Percentiles rank a stretch among this genome's conserved stretches.
phyloP scores from a whole-genome alignment of 1,284 basidiomycete species.

The Termitomyces sp. region DNA sequence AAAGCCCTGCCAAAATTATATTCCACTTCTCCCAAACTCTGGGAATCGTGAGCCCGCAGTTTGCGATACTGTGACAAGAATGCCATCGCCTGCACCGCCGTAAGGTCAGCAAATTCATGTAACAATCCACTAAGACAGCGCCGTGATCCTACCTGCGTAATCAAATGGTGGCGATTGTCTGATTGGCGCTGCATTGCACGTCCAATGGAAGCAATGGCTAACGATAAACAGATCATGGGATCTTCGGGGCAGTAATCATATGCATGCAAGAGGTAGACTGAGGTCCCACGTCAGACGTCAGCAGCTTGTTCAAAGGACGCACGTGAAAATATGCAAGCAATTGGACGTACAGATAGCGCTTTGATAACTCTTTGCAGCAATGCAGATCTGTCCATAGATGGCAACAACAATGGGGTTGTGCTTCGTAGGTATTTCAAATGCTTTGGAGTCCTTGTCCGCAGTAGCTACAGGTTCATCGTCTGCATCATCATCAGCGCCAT shows the following conservation, averaged over 20 bases:
- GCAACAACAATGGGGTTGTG: constrained; percentile 71
- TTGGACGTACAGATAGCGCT: constrained; percentile 77
- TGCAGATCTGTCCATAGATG: constrained; percentile 85
- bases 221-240: constrained; percentile 77
- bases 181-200: constrained; percentile 90
- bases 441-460: constrained; percentile 15
- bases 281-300: not conserved
- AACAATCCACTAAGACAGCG: not conserved
- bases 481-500: constrained; percentile 21
- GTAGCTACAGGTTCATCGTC: constrained; percentile 17
- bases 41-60: constrained; percentile 39
- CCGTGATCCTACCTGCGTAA: constrained; percentile 54
- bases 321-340: not conserved
- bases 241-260: constrained; percentile 83
- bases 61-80: constrained; percentile 77
- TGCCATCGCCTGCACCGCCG: constrained; percentile 61
- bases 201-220: constrained; percentile 82
- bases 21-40: constrained; percentile 72
- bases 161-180: constrained; percentile 88
- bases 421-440: constrained; percentile 54
- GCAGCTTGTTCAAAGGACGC: not conserved
- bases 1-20: constrained; percentile 91
- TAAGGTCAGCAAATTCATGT: not conserved
- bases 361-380: constrained; percentile 83
- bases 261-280: constrained; percentile 86